Conservation (phyloP, 179 eudicot species). For the Heliamphora pulchella region DNA sequence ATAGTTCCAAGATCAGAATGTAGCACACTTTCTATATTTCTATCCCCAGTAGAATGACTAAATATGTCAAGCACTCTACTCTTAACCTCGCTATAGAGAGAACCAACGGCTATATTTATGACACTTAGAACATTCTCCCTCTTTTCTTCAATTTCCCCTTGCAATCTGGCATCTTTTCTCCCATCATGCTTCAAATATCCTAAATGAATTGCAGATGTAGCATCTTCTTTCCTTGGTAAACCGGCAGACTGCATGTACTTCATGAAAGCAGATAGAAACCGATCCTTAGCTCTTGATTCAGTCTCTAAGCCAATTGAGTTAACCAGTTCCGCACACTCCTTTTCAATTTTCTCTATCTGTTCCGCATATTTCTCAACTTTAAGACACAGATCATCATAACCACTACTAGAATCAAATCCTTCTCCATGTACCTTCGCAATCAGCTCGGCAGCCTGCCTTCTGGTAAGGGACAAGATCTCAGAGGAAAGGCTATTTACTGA, state of each 20-base stretch:
- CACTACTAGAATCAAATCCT: slow-evolving; percentile 38
- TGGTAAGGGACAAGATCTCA: slow-evolving; percentile 58
- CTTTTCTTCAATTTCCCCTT: slow-evolving; percentile 42
- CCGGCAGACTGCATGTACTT: slow-evolving; percentile 59
- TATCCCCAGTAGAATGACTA: slow-evolving; percentile 29
- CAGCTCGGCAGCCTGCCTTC: slow-evolving; percentile 87
- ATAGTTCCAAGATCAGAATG: slow-evolving; percentile 43
- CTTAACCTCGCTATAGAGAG: slow-evolving; percentile 64
- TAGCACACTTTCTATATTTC: slow-evolving; percentile 24
- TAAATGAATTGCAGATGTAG: slow-evolving; percentile 23
- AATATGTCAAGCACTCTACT: slow-evolving; percentile 39
- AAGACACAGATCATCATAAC: slow-evolving; percentile 59
- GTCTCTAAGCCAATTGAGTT: slow-evolving; percentile 69
- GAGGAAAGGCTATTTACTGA: slow-evolving; percentile 58
- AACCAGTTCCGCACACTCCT: slow-evolving; percentile 61
- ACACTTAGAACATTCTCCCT: slow-evolving; percentile 44
- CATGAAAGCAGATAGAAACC: slow-evolving; percentile 56
- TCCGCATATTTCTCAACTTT: slow-evolving; percentile 65
- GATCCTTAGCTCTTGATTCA: slow-evolving; percentile 64
- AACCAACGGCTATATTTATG: slow-evolving; percentile 48
- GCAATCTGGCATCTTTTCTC: slow-evolving; percentile 29
- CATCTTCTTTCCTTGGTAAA: slow-evolving; percentile 39
- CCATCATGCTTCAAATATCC: slow-evolving; percentile 31
- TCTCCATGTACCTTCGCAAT: slow-evolving; percentile 44
- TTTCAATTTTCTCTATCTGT: slow-evolving; percentile 71